phyloP scores from a whole-genome alignment of 139 green algal genomes.

The Mychonastes homosphaera region DNA sequence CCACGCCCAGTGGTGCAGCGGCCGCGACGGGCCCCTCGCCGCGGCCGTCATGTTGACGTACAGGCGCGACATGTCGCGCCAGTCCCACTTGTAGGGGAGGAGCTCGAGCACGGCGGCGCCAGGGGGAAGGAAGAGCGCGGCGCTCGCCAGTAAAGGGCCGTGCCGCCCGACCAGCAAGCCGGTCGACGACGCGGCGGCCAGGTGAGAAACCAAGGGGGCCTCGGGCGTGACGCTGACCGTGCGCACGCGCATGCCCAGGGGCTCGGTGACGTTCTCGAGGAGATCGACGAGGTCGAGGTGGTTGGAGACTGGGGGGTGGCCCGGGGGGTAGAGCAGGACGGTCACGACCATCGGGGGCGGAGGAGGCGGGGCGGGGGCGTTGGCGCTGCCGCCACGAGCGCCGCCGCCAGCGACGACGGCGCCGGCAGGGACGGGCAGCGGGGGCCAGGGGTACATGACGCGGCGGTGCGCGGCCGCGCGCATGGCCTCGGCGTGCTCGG shows the following conservation, averaged over 20 bases:
- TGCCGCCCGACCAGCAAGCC: conserved; percentile 62
- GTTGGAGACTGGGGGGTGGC: conserved; percentile 21
- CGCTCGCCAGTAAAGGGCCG: conserved; percentile 49
- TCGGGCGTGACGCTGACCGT: conserved; percentile 27
- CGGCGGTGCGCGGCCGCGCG: no score
- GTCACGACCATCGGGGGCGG: conserved; percentile 5
- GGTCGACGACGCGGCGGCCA: conserved; percentile 44
- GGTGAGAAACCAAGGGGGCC: conserved; percentile 51
- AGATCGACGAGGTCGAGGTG: conserved; percentile 27
- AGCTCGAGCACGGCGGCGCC: conserved; percentile 65
- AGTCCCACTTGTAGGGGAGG: conserved; percentile 82
- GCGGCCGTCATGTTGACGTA: conserved; percentile 64
- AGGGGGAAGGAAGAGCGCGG: conserved; percentile 39
- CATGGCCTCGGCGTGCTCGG: no score
- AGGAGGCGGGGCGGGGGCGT: no score
- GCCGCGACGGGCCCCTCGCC: conserved; percentile 40
- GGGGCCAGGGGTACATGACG: no score
- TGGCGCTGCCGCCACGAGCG: no score
- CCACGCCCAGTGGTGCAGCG: conserved; percentile 75
- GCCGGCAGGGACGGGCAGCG: no score
- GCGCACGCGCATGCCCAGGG: conserved; percentile 23
- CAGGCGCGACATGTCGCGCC: conserved; percentile 44
- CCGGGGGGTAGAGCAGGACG: conserved; percentile 16
- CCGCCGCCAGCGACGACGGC: no score
- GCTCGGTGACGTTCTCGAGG: conserved; percentile 32